Conservation (phyloP, 257 asterid genomes). For the Paulownia fortunei region DNA sequence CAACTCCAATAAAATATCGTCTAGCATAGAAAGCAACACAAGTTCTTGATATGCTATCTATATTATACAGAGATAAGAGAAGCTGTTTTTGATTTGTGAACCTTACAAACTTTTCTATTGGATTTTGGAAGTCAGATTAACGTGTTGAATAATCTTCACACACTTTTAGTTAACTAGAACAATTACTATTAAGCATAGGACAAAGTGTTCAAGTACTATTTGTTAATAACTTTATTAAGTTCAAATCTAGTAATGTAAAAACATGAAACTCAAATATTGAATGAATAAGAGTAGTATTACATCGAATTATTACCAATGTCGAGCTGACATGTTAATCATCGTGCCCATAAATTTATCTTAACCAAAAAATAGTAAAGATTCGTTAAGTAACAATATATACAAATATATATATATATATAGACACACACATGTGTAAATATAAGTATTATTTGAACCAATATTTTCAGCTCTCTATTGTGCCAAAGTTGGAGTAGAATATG, state of each 20-base stretch:
- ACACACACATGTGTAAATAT: too few relatives aligned
- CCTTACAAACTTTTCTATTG: not conserved
- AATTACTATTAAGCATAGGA: not conserved
- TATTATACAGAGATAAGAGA: not conserved
- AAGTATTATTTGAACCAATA: too few relatives aligned
- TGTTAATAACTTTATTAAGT: too few relatives aligned
- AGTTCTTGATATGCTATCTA: not conserved
- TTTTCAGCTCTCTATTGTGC: not conserved
- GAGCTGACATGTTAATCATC: too few relatives aligned
- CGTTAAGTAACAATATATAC: too few relatives aligned
- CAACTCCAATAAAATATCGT: too few relatives aligned
- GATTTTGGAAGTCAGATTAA: not conserved
- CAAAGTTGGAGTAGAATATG: not conserved
- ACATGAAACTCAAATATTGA: not conserved
- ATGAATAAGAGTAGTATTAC: not conserved
- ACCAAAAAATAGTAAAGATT: too few relatives aligned
- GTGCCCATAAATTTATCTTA: too few relatives aligned
- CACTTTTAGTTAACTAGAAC: not conserved
- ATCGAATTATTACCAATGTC: not conserved
- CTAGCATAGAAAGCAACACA: too few relatives aligned
- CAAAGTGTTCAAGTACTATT: too few relatives aligned
- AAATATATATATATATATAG: too few relatives aligned
- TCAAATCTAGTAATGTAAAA: not conserved
- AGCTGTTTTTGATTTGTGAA: not conserved
- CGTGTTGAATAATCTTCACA: not conserved